Evolutionary conservation across 108 stramenopile species (phyloP), one percentile per base, ranked within the genome.

Genomic region (Cyclotella atomus): DNA sequence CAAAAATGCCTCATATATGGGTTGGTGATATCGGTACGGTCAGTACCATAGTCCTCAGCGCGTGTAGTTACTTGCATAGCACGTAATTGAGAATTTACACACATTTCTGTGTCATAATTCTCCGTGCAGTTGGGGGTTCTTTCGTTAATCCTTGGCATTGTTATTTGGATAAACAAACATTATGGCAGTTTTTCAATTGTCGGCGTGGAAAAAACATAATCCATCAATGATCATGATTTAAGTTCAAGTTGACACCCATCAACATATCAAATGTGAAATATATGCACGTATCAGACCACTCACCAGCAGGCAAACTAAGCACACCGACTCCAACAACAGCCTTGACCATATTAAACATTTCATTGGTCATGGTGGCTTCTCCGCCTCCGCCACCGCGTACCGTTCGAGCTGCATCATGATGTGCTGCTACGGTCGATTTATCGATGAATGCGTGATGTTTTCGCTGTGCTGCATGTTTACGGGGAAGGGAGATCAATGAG

Each of bases 261-360:
- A 53, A 68, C 52, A 67, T 56, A 21, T 75, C 16, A 30, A 70
- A 44, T 21, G 21, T n/a, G 30, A 33, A n/a, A n/a, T n/a, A n/a
- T n/a, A n/a, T n/a, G n/a, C n/a, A n/a, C n/a, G n/a, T n/a, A n/a
- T n/a, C n/a, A n/a, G n/a, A n/a, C n/a, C 36, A 75, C 82, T 75
- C 68, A 83, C 77, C 74, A 16, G 89, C 91, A 21, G 97, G 97
- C 50, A 97, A 83, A 65, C 90, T 82, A 14, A 97, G 85, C 30
- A 95, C 94, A 12, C 97, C 96, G 17, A 94, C 95, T 21, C 97
- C 97, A 24, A 94, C 90, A 67, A 97, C 87, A 50, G 88, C 91
- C 91, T 97, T 97, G 66, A 93, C 94, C 47, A 97, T 83, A 70
- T 96, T 96, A 81, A 96, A 91, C 45, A 91, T 77, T 57, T 91